Base-by-base conservation (phyloP, 73 alveolate genomes). In the Paramecium sonneborni region DNA sequence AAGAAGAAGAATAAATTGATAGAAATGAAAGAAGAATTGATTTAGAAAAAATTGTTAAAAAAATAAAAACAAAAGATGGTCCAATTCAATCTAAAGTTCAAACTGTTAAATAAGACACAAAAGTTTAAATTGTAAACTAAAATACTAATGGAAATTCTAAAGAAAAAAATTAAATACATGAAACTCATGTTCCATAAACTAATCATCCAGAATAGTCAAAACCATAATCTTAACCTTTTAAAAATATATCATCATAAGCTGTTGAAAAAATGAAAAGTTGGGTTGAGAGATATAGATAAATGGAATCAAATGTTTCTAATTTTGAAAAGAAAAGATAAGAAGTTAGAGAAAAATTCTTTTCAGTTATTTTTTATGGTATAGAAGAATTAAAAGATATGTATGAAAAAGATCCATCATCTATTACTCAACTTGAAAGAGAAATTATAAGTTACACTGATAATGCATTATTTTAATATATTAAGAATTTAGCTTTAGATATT, bases 251-350 rank as follows among this genome's bases (percentile, higher is more conserved):
- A 62, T 24, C 84, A 4, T 14, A 62, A 11, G 43, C 84, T 20
- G 90, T 46, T 20, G 74, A 46, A 24, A 79, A 46, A 34, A 79
- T 79, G 44, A 46, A 79, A 3, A 30, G 55, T 10, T 79, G 69
- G 69, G 76, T 79, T 26, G 74, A 39, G 15, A 79, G 55, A 46
- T 79, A 79, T 79, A 79, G 74, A 79, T 79, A 38, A 39, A 39
- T 41, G 72, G 90, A 79, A 79, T 43, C 69, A 2, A 79, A 79
- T 79, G 76, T 46, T 0, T 41, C 90, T 20, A 46, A 14, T 79
- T 43, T 79, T 43, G 90, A 79, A 12, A 79, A 44, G 72, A 79
- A 79, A 41, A 79, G 90, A 79, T 11, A 79, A 46, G 90, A 79
- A 79, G 69, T 79, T 0, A 79, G 90, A 79, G 90, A 79, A 46